A percentile compares a stretch with the other conserved stretches of the same genome.
Evolutionary conservation across 2,329 filamentous ascomycete species (phyloP).

Genomic region (Microcyclosporella mali): DNA sequence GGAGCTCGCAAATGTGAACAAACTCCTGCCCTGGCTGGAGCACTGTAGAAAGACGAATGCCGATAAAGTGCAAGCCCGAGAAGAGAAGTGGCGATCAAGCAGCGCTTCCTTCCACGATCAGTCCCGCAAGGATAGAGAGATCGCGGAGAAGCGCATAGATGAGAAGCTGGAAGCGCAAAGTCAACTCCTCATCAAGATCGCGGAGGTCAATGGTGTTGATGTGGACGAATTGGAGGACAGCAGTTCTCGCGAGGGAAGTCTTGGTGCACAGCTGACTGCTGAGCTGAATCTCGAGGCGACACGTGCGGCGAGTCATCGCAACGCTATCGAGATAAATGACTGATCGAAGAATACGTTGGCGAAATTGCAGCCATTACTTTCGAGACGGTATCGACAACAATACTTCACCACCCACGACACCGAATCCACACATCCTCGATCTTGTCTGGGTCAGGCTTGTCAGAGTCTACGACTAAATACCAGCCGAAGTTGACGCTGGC

Average conservation of each 20-base stretch:
- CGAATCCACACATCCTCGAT: conserved; percentile 67
- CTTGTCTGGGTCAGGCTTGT: conserved; percentile 52
- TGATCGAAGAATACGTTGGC: conserved; percentile 1
- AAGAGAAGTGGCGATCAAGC: conserved; percentile 37
- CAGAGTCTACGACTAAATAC: conserved; percentile 67
- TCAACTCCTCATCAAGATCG: conserved; percentile 22
- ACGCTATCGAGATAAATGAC: conserved; percentile 16
- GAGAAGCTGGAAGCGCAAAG: conserved; percentile 30
- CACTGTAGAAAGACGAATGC: conserved; percentile 33
- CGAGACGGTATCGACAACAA: background rate
- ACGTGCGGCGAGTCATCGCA: conserved; percentile 9
- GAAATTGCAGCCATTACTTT: no score
- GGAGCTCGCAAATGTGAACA: conserved; percentile 28
- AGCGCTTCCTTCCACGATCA: conserved; percentile 37
- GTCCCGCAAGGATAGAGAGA: conserved; percentile 31
- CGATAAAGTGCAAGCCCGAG: conserved; percentile 31
- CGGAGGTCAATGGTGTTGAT: conserved; percentile 22
- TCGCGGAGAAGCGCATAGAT: conserved; percentile 30
- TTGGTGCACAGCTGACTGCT: conserved; percentile 24
- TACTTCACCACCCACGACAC: conserved; percentile 60
- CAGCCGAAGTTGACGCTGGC: conserved; percentile 64
- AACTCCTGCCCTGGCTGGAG: conserved; percentile 35
- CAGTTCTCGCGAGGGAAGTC: conserved; percentile 18
- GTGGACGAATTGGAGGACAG: conserved; percentile 14
- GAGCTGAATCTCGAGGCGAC: conserved; percentile 24